A percentile compares a stretch with the other conserved stretches of the same genome.
phyloP scores from a whole-genome alignment of 352 stramenopile species.

The Phytopythium helicoides region DNA sequence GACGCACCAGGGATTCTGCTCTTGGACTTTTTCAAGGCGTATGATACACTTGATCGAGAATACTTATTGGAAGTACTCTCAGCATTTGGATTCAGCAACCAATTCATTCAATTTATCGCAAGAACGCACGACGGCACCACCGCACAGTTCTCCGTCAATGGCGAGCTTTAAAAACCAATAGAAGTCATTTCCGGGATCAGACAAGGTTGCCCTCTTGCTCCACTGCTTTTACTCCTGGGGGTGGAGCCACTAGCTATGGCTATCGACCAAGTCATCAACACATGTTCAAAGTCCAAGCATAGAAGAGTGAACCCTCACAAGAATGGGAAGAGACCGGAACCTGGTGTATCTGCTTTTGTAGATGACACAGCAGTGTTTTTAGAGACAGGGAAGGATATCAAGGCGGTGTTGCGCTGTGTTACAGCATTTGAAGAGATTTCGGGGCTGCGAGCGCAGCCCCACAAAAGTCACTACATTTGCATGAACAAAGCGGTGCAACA shows the following conservation, averaged over 20 bases:
- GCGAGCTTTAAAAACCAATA: not conserved
- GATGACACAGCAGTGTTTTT: constrained; percentile 21
- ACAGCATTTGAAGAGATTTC: not conserved
- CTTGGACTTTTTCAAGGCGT: constrained; percentile 16
- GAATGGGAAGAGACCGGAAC: too few species aligned
- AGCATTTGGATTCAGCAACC: constrained; percentile 16
- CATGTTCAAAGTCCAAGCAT: too few species aligned
- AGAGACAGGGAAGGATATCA: not conserved
- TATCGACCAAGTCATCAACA: too few species aligned
- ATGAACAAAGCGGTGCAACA: not conserved
- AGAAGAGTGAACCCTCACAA: too few species aligned
- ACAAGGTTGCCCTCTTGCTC: constrained; percentile 22
- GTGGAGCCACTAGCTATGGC: constrained; percentile 13
- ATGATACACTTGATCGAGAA: constrained; percentile 13
- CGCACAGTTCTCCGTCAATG: not conserved
- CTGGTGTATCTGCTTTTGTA: constrained; percentile 20
- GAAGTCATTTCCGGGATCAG: constrained; percentile 12
- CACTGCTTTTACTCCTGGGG: constrained; percentile 21
- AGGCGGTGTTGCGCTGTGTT: not conserved
- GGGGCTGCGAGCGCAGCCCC: not conserved
- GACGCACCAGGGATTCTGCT: constrained; percentile 6
- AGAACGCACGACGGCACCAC: not conserved
- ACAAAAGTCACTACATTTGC: not conserved
- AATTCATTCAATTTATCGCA: not conserved
- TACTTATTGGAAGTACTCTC: constrained; percentile 12